A percentile compares a stretch with the other conserved stretches of the same genome.
phyloP scores from a whole-genome alignment of 164 flowering plant species.

The Pachysandra terminalis region DNA sequence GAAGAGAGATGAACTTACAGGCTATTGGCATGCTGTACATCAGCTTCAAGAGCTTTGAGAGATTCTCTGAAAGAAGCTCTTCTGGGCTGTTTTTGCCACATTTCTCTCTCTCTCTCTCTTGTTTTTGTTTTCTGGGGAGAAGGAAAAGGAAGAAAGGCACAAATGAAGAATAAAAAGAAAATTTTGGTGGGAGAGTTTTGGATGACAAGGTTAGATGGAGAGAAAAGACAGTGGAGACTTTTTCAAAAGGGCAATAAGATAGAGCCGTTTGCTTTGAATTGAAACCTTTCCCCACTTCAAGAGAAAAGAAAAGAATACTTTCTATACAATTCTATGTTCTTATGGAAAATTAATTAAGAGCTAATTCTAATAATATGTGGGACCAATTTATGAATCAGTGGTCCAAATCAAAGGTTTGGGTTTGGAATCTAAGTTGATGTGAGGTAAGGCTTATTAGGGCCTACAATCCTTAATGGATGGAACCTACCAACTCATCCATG shows the following conservation, averaged over 20 bases:
- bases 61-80: slow-evolving; percentile 65
- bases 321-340: no score
- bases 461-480: no score
- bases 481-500: no score
- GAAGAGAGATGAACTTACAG: slow-evolving; percentile 36
- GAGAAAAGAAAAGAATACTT: slow-evolving; percentile 31
- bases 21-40: slow-evolving; percentile 75
- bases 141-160: neutral
- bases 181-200: slow-evolving; percentile 12
- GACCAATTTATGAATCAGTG: no score
- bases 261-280: slow-evolving; percentile 36
- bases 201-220: slow-evolving; percentile 1
- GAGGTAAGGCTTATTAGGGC: no score
- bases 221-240: no score
- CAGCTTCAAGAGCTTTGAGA: slow-evolving; percentile 75
- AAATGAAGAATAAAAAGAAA: slow-evolving; percentile 7
- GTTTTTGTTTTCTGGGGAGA: slow-evolving; percentile 6
- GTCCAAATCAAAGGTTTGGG: no score
- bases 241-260: no score
- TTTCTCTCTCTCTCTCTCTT: no score
- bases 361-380: no score
- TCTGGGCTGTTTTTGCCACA: slow-evolving; percentile 51
- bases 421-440: no score
- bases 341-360: no score
- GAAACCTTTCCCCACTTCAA: slow-evolving; percentile 32